phyloP scores from a whole-genome alignment of 345 rosid species.

The Kernera saxatilis region DNA sequence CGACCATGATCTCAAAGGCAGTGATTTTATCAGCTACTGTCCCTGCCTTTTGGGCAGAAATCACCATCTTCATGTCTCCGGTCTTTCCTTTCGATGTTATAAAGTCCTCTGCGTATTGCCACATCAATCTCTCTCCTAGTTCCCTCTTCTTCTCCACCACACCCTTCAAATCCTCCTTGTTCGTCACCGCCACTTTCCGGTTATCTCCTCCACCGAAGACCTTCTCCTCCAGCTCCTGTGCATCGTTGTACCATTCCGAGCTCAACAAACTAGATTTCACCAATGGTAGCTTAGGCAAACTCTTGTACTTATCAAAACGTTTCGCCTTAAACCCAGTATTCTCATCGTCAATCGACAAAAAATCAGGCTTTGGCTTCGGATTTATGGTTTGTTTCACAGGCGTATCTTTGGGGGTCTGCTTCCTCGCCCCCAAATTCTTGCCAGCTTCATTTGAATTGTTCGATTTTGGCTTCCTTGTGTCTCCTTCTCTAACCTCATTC shows the following conservation, averaged over 20 bases:
- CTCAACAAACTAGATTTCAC: slow-evolving; percentile 63
- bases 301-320: slow-evolving; percentile 43
- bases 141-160: slow-evolving; percentile 62
- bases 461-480: slow-evolving; percentile 16
- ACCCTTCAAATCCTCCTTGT: slow-evolving; percentile 47
- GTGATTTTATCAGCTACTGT: slow-evolving; percentile 92
- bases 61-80: slow-evolving; percentile 83
- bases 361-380: slow-evolving; percentile 51
- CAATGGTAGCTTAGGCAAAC: slow-evolving; percentile 62
- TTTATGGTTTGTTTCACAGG: not conserved
- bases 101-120: slow-evolving; percentile 71
- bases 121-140: slow-evolving; percentile 75
- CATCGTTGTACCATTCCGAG: slow-evolving; percentile 71
- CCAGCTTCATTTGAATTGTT: slow-evolving; percentile 1
- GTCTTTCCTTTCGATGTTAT: slow-evolving; percentile 57
- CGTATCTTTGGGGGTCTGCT: not conserved
- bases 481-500: slow-evolving; percentile 6
- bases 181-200: slow-evolving; percentile 30
- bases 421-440: not conserved
- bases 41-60: slow-evolving; percentile 87
- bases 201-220: slow-evolving; percentile 43
- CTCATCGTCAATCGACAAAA: slow-evolving; percentile 46
- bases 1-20: slow-evolving; percentile 79
- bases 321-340: slow-evolving; percentile 18
- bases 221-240: slow-evolving; percentile 63